Conservation (phyloP, 2,329 filamentous ascomycete species). For the Cyphellophora europaea region DNA sequence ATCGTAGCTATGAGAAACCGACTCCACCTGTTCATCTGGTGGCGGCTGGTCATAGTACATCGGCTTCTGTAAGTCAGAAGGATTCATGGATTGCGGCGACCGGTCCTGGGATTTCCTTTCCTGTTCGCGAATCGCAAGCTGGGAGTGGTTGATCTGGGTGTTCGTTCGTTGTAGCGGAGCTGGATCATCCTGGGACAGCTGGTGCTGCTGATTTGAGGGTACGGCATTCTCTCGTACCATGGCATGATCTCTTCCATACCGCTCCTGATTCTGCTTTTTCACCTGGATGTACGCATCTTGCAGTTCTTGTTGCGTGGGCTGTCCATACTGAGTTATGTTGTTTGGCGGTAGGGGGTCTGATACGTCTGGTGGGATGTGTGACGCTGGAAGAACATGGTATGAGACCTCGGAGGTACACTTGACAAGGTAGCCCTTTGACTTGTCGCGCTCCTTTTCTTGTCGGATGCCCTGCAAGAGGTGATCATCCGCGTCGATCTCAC, state of each 20-base stretch:
- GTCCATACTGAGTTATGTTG: constrained; percentile 29
- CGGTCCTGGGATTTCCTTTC: constrained; percentile 31
- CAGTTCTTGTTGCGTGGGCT: constrained; percentile 45
- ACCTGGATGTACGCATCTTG: constrained; percentile 52
- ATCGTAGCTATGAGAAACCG: constrained; percentile 51
- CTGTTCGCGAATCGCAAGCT: constrained; percentile 27
- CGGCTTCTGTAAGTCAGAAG: constrained; percentile 40
- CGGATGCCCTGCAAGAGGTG: constrained; percentile 39
- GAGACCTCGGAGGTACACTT: constrained; percentile 61
- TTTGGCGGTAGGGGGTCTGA: constrained; percentile 32
- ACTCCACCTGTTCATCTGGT: constrained; percentile 47
- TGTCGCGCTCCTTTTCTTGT: constrained; percentile 51
- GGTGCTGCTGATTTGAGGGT: constrained; percentile 50
- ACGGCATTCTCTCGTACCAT: constrained; percentile 44
- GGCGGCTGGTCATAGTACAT: constrained; percentile 30
- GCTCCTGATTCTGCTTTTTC: constrained; percentile 44
- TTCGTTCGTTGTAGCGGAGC: constrained; percentile 29
- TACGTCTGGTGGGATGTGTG: constrained; percentile 48
- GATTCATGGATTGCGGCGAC: constrained; percentile 42
- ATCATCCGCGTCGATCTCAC: constrained; percentile 35
- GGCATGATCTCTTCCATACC: constrained; percentile 35
- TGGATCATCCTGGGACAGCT: constrained; percentile 37
- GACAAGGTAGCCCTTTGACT: constrained; percentile 52
- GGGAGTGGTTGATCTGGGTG: constrained; percentile 32
- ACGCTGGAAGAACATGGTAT: constrained; percentile 57